These are phyloP conservation scores for Neobulgaria alba DNA, from an alignment of 2,329 filamentous ascomycete genomes.

Conservation along the genomic window DNA sequence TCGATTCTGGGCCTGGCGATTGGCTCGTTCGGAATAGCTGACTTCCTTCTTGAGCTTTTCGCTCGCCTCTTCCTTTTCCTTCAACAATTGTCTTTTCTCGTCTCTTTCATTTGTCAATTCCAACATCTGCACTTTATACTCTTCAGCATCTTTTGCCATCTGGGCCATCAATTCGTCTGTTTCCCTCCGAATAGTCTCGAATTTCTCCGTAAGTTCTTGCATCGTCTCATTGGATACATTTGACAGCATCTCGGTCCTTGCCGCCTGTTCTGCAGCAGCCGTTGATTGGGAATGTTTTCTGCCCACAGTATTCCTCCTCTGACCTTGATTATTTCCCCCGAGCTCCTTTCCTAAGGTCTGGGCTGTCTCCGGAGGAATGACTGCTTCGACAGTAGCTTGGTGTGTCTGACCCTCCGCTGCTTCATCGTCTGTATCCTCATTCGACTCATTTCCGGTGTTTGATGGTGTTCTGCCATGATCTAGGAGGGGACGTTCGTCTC, in stretches of 20 bases:
- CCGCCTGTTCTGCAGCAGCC: constrained; percentile 21
- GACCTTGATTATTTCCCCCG: constrained; percentile 42
- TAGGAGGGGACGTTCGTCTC: constrained; percentile 54
- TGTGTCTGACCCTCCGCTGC: constrained; percentile 29
- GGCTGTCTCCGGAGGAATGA: constrained; percentile 51
- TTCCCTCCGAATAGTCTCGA: constrained; percentile 74
- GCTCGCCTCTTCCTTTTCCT: constrained; percentile 86
- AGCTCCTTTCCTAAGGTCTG: constrained; percentile 58
- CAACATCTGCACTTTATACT: constrained; percentile 55
- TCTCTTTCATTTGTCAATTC: constrained; percentile 72
- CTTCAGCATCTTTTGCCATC: constrained; percentile 62
- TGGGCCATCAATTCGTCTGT: constrained; percentile 69
- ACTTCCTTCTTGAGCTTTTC: constrained; percentile 76
- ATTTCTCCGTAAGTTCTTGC: constrained; percentile 69
- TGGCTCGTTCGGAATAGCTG: constrained; percentile 69
- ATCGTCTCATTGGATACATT: constrained; percentile 58
- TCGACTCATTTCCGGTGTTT: constrained; percentile 46
- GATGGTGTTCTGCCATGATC: constrained; percentile 48
- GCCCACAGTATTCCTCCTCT: constrained; percentile 60
- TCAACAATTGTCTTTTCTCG: constrained; percentile 65
- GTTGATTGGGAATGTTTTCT: constrained; percentile 69
- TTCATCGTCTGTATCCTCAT: constrained; percentile 41
- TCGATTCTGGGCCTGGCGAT: constrained; percentile 70
- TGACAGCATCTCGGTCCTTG: constrained; percentile 14
- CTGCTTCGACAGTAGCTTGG: constrained; percentile 52